Evolutionary conservation across 1,284 basidiomycete species (phyloP).

Genomic region (Coniophora puteana): DNA sequence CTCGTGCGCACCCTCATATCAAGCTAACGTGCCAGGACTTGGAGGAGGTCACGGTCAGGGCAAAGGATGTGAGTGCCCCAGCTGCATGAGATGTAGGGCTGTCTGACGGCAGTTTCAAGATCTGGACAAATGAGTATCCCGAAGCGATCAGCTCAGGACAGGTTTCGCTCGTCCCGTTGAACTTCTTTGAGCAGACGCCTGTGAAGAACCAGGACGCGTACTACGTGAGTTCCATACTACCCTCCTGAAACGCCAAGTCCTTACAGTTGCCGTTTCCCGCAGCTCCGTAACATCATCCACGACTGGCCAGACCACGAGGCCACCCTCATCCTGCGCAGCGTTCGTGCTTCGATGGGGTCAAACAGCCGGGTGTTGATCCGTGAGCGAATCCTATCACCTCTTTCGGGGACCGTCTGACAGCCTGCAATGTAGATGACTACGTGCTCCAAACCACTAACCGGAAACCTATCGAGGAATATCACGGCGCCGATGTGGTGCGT

Average conservation of each 20-base stretch:
- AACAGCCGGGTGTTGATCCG: constrained; percentile 25
- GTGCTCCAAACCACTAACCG: constrained; percentile 12
- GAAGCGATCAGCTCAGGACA: constrained; percentile 29
- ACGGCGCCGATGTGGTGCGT: constrained; percentile 11
- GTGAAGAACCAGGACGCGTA: constrained; percentile 39
- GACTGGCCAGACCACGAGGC: constrained; percentile 23
- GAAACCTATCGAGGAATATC: constrained; percentile 6
- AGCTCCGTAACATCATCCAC: constrained; percentile 24
- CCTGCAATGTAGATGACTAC: constrained; percentile 15
- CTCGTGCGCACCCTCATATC: constrained; percentile 36
- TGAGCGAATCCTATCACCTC: constrained; percentile 9
- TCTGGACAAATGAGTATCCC: constrained; percentile 32
- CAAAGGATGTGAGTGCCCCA: constrained; percentile 19
- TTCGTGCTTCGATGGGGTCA: constrained; percentile 18
- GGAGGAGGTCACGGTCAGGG: constrained; percentile 32
- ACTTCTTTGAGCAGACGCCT: constrained; percentile 42
- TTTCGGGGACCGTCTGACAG: background rate
- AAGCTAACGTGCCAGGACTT: constrained; percentile 44
- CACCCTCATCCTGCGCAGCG: constrained; percentile 15
- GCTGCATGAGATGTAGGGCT: background rate
- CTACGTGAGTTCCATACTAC: constrained; percentile 31
- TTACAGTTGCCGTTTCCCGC: background rate
- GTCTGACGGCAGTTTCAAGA: constrained; percentile 14
- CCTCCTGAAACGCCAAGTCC: background rate
- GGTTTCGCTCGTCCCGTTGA: constrained; percentile 36